phyloP scores from a whole-genome alignment of 2,329 filamentous ascomycete genomes.

The Botrytis elliptica region DNA sequence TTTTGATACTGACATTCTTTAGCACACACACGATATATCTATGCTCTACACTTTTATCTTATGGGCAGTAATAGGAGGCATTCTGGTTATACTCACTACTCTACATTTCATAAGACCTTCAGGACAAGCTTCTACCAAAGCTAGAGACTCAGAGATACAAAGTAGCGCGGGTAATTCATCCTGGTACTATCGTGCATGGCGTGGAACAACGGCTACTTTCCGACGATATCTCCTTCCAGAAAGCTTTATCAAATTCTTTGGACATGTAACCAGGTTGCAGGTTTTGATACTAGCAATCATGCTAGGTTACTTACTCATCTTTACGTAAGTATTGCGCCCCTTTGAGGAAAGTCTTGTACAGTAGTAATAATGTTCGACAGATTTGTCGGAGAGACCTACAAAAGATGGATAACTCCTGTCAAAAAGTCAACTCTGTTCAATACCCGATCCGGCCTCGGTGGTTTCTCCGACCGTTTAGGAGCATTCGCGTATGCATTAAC shows the following conservation, averaged over 20 bases:
- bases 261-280: slow-evolving; percentile 66
- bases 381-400: slow-evolving; percentile 65
- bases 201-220: slow-evolving; percentile 20
- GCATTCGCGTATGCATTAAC: slow-evolving; percentile 72
- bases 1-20: background rate
- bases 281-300: slow-evolving; percentile 60
- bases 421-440: slow-evolving; percentile 57
- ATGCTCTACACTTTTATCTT: slow-evolving; percentile 58
- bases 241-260: slow-evolving; percentile 57
- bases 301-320: slow-evolving; percentile 62
- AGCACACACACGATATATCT: slow-evolving; percentile 49
- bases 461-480: slow-evolving; percentile 68
- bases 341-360: background rate
- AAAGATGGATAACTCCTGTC: slow-evolving; percentile 68
- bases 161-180: slow-evolving; percentile 21
- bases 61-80: slow-evolving; percentile 52
- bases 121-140: slow-evolving; percentile 31
- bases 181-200: slow-evolving; percentile 32
- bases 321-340: slow-evolving; percentile 47
- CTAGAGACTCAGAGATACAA: slow-evolving; percentile 19
- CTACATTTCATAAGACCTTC: slow-evolving; percentile 37
- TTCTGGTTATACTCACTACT: slow-evolving; percentile 46
- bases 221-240: slow-evolving; percentile 59
- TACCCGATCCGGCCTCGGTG: slow-evolving; percentile 63
- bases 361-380: slow-evolving; percentile 28